phyloP scores from a whole-genome alignment of 2,329 filamentous ascomycete genomes.

The Raffaelea arxii region DNA sequence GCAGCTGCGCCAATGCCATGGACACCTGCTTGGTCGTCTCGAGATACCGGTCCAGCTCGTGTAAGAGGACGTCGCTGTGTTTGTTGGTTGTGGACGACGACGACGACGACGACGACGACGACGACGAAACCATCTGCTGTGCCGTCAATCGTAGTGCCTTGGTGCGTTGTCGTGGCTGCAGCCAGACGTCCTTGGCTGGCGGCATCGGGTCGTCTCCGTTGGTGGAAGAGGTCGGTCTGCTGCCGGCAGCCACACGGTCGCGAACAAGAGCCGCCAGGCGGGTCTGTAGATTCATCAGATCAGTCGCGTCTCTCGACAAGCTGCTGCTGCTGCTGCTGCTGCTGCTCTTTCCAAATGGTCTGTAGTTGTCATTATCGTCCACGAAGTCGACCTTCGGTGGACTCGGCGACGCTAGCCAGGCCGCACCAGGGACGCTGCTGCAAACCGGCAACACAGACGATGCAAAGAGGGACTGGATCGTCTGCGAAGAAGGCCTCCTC shows the following conservation, averaged over 20 bases:
- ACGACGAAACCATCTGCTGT: background rate
- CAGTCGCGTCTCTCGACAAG: conserved; percentile 7
- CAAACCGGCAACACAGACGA: conserved; percentile 15
- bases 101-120: too few relatives aligned
- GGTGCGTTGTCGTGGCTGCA: conserved; percentile 6
- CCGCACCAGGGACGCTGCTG: conserved; percentile 50
- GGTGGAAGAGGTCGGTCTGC: too few relatives aligned
- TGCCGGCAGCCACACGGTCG: background rate
- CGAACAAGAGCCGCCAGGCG: conserved; percentile 63
- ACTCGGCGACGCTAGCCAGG: too few relatives aligned
- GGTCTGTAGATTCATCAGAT: conserved; percentile 62
- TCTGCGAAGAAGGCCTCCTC: too few relatives aligned
- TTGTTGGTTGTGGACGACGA: too few relatives aligned
- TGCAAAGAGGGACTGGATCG: too few relatives aligned
- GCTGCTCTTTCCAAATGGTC: background rate
- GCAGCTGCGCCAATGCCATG: conserved; percentile 4
- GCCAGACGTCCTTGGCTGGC: conserved; percentile 7
- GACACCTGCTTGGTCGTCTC: conserved; percentile 40
- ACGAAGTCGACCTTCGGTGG: too few relatives aligned
- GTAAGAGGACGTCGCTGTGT: conserved; percentile 36
- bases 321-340: conserved; percentile 12
- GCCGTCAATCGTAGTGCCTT: conserved; percentile 3
- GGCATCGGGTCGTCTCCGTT: background rate
- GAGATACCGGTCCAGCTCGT: conserved; percentile 70
- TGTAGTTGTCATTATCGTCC: too few relatives aligned